phyloP scores from a whole-genome alignment of 768 basidiomycete species.

The Boletus patriciae region DNA sequence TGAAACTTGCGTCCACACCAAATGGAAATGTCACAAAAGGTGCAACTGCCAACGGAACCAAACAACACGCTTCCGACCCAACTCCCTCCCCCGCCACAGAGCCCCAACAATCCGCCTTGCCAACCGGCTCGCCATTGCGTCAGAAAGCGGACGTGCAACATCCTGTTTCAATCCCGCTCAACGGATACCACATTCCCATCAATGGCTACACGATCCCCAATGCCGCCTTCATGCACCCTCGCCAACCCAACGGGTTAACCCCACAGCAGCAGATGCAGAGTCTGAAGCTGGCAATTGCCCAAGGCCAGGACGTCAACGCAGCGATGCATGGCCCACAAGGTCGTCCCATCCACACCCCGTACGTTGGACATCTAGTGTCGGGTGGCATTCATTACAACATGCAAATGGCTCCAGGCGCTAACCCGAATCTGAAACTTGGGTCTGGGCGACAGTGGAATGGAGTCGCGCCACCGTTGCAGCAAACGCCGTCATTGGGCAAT shows the following conservation, averaged over 20 bases:
- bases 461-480: constrained; percentile 24
- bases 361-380: constrained; percentile 31
- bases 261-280: constrained; percentile 63
- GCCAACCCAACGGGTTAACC: constrained; percentile 44
- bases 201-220: constrained; percentile 41
- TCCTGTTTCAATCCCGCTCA: constrained; percentile 37
- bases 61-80: constrained; percentile 25
- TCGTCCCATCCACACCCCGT: constrained; percentile 38
- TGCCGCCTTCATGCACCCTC: constrained; percentile 35
- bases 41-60: constrained; percentile 28
- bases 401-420: constrained; percentile 24
- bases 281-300: constrained; percentile 55
- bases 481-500: constrained; percentile 22
- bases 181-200: constrained; percentile 51
- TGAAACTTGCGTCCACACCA: constrained; percentile 17
- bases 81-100: constrained; percentile 16
- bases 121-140: constrained; percentile 41
- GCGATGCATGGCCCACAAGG: constrained; percentile 36
- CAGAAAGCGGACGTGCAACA: constrained; percentile 52
- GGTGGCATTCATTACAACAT: constrained; percentile 33
- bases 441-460: constrained; percentile 42
- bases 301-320: constrained; percentile 39
- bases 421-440: constrained; percentile 39
- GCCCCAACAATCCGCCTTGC: constrained; percentile 23
- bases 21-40: constrained; percentile 30